These are phyloP conservation scores for Leersia perrieri DNA, from an alignment of 176 grass and related monocot species.

Conservation along the genomic window DNA sequence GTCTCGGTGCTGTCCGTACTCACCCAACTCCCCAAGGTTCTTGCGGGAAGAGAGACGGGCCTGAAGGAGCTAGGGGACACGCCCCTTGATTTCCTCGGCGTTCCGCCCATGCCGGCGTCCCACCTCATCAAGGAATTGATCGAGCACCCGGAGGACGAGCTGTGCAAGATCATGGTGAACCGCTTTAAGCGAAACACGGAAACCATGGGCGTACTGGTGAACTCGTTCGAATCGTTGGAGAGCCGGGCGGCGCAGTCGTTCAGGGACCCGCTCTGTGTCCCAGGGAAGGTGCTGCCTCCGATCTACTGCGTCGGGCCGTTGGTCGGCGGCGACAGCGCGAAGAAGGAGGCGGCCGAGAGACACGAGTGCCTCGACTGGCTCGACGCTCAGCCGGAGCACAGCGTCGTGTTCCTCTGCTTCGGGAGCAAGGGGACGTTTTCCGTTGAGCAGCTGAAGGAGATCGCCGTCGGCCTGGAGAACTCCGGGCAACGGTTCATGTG, in stretches of 20 bases:
- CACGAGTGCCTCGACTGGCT: conserved; percentile 41
- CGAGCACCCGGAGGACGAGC: conserved; percentile 22
- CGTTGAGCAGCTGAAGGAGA: conserved; percentile 24
- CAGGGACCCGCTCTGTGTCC: conserved; percentile 2
- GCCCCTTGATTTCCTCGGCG: conserved; percentile 15
- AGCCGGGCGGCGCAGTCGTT: background rate
- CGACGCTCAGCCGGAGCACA: conserved; percentile 32
- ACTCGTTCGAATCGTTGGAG: conserved; percentile 25
- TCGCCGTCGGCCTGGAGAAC: conserved; percentile 19
- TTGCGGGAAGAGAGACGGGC: background rate
- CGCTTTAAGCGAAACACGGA: conserved; percentile 12
- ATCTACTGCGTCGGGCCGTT: conserved; percentile 16
- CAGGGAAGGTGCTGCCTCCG: conserved; percentile 2
- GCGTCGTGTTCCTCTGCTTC: conserved; percentile 54
- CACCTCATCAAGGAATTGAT: conserved; percentile 12
- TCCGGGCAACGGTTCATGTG: conserved; percentile 42
- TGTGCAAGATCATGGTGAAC: conserved; percentile 6
- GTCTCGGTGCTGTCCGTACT: conserved; percentile 1
- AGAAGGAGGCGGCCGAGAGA: conserved; percentile 19
- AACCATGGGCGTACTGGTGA: conserved; percentile 20
- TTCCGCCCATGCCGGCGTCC: conserved; percentile 16
- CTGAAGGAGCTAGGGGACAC: conserved; percentile 17
- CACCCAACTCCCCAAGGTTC: background rate
- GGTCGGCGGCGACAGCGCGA: conserved; percentile 8
- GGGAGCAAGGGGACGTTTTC: conserved; percentile 23